phyloP scores from a whole-genome alignment of 805 yeast species.

The Teunomyces tritomae region DNA sequence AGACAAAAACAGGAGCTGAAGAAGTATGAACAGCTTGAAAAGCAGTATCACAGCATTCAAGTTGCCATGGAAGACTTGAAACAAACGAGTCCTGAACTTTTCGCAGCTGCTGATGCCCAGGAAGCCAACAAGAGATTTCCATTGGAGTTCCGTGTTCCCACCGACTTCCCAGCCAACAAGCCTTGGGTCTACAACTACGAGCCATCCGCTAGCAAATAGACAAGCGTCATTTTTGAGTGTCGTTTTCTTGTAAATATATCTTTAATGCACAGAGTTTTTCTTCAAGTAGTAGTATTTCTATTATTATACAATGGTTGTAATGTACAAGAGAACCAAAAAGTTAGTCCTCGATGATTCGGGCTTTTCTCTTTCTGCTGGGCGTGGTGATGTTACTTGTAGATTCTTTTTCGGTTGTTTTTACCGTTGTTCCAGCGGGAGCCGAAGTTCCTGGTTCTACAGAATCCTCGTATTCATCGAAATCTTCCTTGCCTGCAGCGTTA shows the following conservation, averaged over 20 bases:
- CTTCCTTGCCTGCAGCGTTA: conserved; percentile 26
- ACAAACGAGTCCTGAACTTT: conserved; percentile 51
- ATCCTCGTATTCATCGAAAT: conserved; percentile 39
- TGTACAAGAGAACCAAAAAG: not conserved
- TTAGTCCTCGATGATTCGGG: conserved; percentile 25
- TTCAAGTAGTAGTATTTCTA: not conserved
- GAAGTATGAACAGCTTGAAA: conserved; percentile 39
- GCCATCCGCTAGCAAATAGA: conserved; percentile 6
- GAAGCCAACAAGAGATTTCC: conserved; percentile 68
- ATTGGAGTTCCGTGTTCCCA: conserved; percentile 81
- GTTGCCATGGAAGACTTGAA: conserved; percentile 74
- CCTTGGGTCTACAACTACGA: conserved; percentile 67
- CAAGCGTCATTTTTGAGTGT: not conserved
- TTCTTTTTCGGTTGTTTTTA: conserved; percentile 2
- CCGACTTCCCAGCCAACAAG: conserved; percentile 80
- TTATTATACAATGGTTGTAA: not conserved
- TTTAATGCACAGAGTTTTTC: not conserved
- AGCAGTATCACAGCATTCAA: conserved; percentile 64
- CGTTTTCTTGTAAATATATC: conserved; percentile 1
- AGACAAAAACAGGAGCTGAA: conserved; percentile 50
- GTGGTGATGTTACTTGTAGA: conserved; percentile 10
- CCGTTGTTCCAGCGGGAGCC: not conserved
- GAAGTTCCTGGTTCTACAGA: conserved; percentile 25
- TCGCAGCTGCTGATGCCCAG: conserved; percentile 55
- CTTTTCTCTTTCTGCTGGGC: conserved; percentile 28